phyloP scores from a whole-genome alignment of 2,329 filamentous ascomycete species.

The Monosporascus sp. region DNA sequence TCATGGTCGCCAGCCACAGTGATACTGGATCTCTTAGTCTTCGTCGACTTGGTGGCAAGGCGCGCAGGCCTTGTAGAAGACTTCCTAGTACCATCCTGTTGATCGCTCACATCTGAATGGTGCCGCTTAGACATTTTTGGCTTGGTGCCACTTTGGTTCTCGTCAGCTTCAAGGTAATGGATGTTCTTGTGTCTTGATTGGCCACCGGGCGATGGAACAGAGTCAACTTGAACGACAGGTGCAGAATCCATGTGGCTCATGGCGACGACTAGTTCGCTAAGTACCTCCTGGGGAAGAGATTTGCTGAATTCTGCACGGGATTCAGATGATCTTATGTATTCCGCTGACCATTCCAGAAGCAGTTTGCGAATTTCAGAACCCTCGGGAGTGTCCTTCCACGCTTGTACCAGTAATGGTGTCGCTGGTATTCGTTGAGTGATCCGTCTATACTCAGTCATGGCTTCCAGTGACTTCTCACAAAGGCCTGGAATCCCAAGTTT shows the following conservation, averaged over 20 bases:
- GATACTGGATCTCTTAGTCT: conserved; percentile 25
- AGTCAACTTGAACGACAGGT: conserved; percentile 27
- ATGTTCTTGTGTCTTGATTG: conserved; percentile 38
- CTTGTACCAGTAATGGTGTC: conserved; percentile 53
- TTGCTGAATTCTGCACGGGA: conserved; percentile 53
- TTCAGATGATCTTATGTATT: conserved; percentile 56
- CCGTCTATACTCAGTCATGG: conserved; percentile 52
- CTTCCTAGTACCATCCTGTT: conserved; percentile 23
- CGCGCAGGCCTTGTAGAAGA: conserved; percentile 23
- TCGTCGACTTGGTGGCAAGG: conserved; percentile 23
- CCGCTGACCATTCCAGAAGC: conserved; percentile 56
- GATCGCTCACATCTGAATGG: conserved; percentile 27
- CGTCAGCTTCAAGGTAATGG: conserved; percentile 41
- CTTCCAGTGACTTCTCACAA: conserved; percentile 50
- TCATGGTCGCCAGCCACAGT: conserved; percentile 21
- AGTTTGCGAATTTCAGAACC: conserved; percentile 55
- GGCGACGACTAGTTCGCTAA: conserved; percentile 57
- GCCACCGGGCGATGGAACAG: conserved; percentile 10
- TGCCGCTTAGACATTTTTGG: conserved; percentile 33
- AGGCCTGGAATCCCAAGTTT: conserved; percentile 48
- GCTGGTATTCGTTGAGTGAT: conserved; percentile 51
- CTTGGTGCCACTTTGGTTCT: conserved; percentile 32
- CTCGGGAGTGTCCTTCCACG: conserved; percentile 58
- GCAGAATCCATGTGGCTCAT: conserved; percentile 51
- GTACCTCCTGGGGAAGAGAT: conserved; percentile 55